Conservation (phyloP, 345 rosid genomes). For the Gynandropsis gynandra region DNA sequence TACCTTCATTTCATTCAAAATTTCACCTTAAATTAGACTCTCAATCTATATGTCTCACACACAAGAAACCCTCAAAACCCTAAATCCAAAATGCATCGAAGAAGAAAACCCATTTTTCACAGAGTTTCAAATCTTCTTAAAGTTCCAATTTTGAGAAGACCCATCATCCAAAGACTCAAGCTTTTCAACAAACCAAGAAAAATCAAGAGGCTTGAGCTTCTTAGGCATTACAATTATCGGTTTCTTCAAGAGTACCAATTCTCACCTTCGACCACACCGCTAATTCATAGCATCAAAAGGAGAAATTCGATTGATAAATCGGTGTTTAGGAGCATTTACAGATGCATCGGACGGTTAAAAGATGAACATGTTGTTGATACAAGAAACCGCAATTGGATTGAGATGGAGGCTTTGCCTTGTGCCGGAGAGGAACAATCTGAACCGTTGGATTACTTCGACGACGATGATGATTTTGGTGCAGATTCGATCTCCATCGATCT, state of each 20-base stretch:
- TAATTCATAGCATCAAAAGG: slow-evolving; percentile 18
- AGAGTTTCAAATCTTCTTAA: slow-evolving; percentile 34
- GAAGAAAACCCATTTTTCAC: slow-evolving; percentile 23
- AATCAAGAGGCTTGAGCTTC: slow-evolving; percentile 27
- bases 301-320: slow-evolving; percentile 6
- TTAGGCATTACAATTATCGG: slow-evolving; percentile 26
- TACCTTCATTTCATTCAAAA: slow-evolving; percentile 9
- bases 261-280: slow-evolving; percentile 41
- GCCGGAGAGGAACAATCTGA: slow-evolving; percentile 12
- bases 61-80: neutral
- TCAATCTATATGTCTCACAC: neutral
- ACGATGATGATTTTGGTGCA: slow-evolving; percentile 21
- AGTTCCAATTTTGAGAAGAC: slow-evolving; percentile 37
- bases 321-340: slow-evolving; percentile 4
- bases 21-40: neutral
- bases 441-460: slow-evolving; percentile 20
- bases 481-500: slow-evolving; percentile 62
- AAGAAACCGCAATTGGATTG: slow-evolving; percentile 17
- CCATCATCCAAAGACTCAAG: slow-evolving; percentile 29
- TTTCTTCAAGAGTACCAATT: slow-evolving; percentile 43
- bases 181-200: slow-evolving; percentile 30
- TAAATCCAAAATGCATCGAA: slow-evolving; percentile 18
- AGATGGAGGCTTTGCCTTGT: slow-evolving; percentile 26
- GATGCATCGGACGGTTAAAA: slow-evolving; percentile 35
- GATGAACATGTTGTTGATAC: slow-evolving; percentile 17